phyloP scores from a whole-genome alignment of 345 rosid genomes.

The Heritiera fomes region DNA sequence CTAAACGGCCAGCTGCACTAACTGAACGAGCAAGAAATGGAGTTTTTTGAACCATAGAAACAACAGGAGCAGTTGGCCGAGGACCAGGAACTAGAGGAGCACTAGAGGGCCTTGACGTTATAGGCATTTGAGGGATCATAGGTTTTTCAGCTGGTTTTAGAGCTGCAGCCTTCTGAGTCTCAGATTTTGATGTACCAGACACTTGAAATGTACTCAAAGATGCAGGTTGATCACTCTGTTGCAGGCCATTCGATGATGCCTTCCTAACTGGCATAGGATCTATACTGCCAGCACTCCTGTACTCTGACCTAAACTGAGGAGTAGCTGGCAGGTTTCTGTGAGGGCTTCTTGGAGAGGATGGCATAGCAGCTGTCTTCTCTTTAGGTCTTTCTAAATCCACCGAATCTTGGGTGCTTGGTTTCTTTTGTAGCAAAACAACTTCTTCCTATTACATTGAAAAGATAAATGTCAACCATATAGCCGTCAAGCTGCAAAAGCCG shows the following conservation, averaged over 20 bases:
- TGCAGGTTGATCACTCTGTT: constrained; percentile 44
- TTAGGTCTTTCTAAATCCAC: constrained; percentile 59
- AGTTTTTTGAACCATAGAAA: constrained; percentile 57
- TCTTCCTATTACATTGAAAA: constrained; percentile 37
- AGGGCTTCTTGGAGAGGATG: constrained; percentile 56
- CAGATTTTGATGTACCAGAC: constrained; percentile 38
- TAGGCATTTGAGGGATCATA: constrained; percentile 40
- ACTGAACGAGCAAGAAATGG: constrained; percentile 72
- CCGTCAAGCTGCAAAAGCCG: neutral
- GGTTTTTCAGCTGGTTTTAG: constrained; percentile 49
- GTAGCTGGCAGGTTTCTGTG: constrained; percentile 37
- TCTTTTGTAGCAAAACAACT: constrained; percentile 39
- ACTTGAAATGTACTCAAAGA: constrained; percentile 32
- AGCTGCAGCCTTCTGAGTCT: constrained; percentile 42
- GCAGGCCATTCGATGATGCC: constrained; percentile 41
- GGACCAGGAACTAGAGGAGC: constrained; percentile 71
- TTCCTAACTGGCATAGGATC: constrained; percentile 43
- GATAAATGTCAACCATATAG: constrained; percentile 2
- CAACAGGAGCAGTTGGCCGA: constrained; percentile 51
- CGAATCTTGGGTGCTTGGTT: constrained; percentile 31
- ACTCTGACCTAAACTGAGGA: constrained; percentile 48
- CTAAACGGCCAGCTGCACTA: constrained; percentile 83
- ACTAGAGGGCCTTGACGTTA: constrained; percentile 82
- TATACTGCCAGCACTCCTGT: constrained; percentile 35
- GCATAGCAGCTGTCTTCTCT: constrained; percentile 55